Evolutionary conservation across 1,139 yeast species (phyloP).

Genomic region (Cylindricascospora bacillispora): DNA sequence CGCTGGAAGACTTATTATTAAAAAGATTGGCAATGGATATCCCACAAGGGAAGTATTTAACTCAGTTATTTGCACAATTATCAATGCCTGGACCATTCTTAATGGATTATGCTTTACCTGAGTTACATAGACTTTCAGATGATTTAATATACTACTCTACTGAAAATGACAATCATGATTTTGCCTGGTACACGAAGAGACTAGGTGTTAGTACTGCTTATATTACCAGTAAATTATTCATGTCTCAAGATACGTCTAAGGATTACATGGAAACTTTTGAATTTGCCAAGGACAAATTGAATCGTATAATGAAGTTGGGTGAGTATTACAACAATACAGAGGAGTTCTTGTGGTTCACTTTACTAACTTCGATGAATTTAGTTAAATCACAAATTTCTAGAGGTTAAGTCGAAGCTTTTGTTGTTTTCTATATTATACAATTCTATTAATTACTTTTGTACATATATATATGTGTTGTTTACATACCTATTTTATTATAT

Average conservation of each 20-base stretch:
- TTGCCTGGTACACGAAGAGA: conserved; percentile 89
- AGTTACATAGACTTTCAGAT: conserved; percentile 65
- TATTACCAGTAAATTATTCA: conserved; percentile 62
- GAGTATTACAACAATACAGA: conserved; percentile 47
- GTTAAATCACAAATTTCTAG: conserved; percentile 56
- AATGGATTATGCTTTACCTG: conserved; percentile 33
- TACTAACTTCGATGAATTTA: conserved; percentile 53
- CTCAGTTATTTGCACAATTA: conserved; percentile 26
- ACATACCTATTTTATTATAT: no score
- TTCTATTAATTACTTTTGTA: background rate
- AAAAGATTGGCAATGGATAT: conserved; percentile 52
- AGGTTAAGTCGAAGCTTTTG: conserved; percentile 31
- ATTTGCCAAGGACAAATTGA: conserved; percentile 52
- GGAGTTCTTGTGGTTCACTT: conserved; percentile 68
- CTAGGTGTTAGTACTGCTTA: conserved; percentile 56
- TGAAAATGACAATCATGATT: conserved; percentile 61
- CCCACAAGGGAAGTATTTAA: conserved; percentile 36
- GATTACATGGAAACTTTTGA: conserved; percentile 44
- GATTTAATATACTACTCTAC: conserved; percentile 75
- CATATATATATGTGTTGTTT: background rate
- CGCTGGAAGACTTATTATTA: conserved; percentile 37
- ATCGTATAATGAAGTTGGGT: conserved; percentile 44
- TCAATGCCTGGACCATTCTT: conserved; percentile 26
- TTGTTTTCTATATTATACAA: conserved; percentile 1
- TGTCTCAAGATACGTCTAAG: conserved; percentile 62